A percentile compares a stretch with the other conserved stretches of the same genome.
Evolutionary conservation across 2,329 filamentous ascomycete species (phyloP).

Genomic region (Talaromyces albobiverticillius): DNA sequence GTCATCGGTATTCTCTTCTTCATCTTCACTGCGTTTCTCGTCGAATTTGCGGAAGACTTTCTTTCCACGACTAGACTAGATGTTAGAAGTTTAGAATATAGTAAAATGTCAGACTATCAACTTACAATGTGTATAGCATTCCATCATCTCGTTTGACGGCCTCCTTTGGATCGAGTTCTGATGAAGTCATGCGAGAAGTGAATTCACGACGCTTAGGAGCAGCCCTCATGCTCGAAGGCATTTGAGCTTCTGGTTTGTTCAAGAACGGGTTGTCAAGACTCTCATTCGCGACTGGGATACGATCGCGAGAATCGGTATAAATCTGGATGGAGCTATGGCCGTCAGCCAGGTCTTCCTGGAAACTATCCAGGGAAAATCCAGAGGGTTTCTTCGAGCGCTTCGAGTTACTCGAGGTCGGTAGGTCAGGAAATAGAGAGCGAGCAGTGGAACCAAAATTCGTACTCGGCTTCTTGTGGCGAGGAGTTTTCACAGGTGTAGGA

Average conservation of each 20-base stretch:
- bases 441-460: conserved; percentile 46
- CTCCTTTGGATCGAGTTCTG: conserved; percentile 49
- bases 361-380: conserved; percentile 46
- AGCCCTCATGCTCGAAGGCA: conserved; percentile 23
- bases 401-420: conserved; percentile 44
- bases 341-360: conserved; percentile 30
- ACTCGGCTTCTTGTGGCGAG: conserved; percentile 51
- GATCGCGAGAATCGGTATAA: conserved; percentile 63
- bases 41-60: conserved; percentile 58
- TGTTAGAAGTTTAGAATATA: too few relatives aligned
- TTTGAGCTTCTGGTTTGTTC: conserved; percentile 34
- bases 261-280: conserved; percentile 57
- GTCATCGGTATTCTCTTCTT: conserved; percentile 35
- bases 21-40: conserved; percentile 38
- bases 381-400: conserved; percentile 47
- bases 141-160: conserved; percentile 54
- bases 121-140: conserved; percentile 62
- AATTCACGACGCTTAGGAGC: conserved; percentile 39
- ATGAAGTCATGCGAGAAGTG: conserved; percentile 22
- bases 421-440: conserved; percentile 53
- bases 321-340: conserved; percentile 50
- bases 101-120: too few relatives aligned
- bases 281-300: conserved; percentile 53
- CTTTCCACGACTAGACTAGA: conserved; percentile 54
- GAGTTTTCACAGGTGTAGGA: conserved; percentile 62